These are phyloP conservation scores for Ceraceosorus guamensis DNA, from an alignment of 1,284 basidiomycete species.

Conservation along the genomic window DNA sequence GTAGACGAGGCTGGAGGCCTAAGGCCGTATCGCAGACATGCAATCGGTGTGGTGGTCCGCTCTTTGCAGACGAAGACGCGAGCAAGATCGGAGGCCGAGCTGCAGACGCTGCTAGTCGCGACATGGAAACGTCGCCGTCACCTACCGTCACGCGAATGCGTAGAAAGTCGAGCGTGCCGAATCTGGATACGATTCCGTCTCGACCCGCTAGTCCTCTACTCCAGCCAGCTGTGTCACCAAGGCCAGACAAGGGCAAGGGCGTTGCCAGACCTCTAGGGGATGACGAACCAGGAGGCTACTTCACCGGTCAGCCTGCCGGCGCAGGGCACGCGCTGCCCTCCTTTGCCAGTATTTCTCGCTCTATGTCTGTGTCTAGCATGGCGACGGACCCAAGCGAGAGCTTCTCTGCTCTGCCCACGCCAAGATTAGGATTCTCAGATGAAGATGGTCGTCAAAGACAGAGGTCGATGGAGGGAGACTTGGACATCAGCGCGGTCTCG, in stretches of 20 bases:
- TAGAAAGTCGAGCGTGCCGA: background rate
- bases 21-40: background rate
- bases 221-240: background rate
- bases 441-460: background rate
- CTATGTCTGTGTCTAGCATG: background rate
- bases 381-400: background rate
- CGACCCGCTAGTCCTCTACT: slow-evolving; percentile 3
- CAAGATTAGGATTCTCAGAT: background rate
- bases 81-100: background rate
- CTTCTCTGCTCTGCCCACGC: background rate
- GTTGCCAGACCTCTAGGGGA: background rate
- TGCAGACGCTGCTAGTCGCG: background rate
- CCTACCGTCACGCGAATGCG: background rate
- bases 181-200: background rate
- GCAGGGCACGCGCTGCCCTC: background rate
- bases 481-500: background rate
- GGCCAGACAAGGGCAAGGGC: slow-evolving; percentile 12
- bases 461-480: background rate
- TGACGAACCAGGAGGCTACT: background rate
- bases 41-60: background rate
- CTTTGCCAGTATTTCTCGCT: too few relatives aligned
- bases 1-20: slow-evolving; percentile 49
- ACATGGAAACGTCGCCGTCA: background rate
- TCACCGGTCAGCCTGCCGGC: background rate
- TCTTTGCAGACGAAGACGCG: background rate